Percentiles rank a stretch among this genome's conserved stretches.
Conservation (phyloP, 225 moss, liverwort and hornwort species). For the Sphagnum contortum region DNA sequence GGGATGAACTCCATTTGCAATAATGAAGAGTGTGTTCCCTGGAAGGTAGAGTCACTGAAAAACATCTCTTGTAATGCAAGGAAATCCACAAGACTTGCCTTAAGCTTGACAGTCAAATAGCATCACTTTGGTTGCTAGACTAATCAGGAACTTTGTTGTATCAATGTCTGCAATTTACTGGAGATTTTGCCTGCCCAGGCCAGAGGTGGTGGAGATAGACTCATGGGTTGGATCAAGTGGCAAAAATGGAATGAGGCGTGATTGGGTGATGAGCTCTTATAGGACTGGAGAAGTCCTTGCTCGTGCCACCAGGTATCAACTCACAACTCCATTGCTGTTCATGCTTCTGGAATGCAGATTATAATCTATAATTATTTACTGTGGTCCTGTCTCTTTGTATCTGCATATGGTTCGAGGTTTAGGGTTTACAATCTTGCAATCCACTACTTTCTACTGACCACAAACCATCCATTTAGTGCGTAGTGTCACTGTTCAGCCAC, state of each 20-base stretch:
- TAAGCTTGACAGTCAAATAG: no score
- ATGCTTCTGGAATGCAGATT: no score
- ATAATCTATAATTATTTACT: background rate
- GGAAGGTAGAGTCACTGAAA: no score
- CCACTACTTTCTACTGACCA: background rate
- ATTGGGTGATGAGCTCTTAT: constrained; percentile 66
- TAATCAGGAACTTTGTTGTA: no score
- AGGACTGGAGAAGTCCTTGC: constrained; percentile 61
- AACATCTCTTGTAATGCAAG: no score
- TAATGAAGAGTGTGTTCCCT: no score
- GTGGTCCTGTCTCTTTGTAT: background rate
- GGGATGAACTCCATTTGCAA: no score
- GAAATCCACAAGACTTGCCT: no score
- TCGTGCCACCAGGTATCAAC: constrained; percentile 51
- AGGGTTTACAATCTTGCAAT: background rate
- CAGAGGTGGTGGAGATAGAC: constrained; percentile 61
- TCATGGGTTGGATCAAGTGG: constrained; percentile 53
- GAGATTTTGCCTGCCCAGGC: constrained; percentile 20
- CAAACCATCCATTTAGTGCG: background rate
- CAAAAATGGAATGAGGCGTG: constrained; percentile 68
- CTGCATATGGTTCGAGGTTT: background rate
- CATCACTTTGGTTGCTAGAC: no score
- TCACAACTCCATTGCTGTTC: background rate
- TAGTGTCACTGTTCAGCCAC: background rate
- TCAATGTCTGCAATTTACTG: no score